These are phyloP conservation scores for Panaeolus cyanescens DNA, from an alignment of 768 basidiomycete genomes.

Conservation along the genomic window DNA sequence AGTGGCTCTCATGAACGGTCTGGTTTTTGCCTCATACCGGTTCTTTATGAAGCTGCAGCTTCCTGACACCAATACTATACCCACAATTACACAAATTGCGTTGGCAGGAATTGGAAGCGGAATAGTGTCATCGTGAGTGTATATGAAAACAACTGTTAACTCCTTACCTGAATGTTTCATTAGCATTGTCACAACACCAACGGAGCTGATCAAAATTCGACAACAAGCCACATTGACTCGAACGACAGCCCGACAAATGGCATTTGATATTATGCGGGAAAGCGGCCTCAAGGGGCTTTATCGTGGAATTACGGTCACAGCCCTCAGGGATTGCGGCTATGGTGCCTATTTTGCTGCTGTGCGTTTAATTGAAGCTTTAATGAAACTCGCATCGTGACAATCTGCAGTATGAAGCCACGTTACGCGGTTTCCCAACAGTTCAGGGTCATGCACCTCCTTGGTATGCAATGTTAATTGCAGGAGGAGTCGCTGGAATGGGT, in stretches of 20 bases:
- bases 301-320: slow-evolving; percentile 74
- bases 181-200: slow-evolving; percentile 79
- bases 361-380: slow-evolving; percentile 24
- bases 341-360: slow-evolving; percentile 86
- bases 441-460: slow-evolving; percentile 35
- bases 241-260: slow-evolving; percentile 54
- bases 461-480: slow-evolving; percentile 67
- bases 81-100: slow-evolving; percentile 71
- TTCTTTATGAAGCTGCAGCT: slow-evolving; percentile 74
- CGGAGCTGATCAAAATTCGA: slow-evolving; percentile 87
- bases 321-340: slow-evolving; percentile 77
- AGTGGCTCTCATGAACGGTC: slow-evolving; percentile 78
- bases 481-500: slow-evolving; percentile 74
- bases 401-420: slow-evolving; percentile 64
- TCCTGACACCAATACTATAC: slow-evolving; percentile 43
- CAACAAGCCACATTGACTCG: slow-evolving; percentile 61
- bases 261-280: slow-evolving; percentile 51
- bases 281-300: slow-evolving; percentile 71
- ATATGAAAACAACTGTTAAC: background rate
- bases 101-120: slow-evolving; percentile 84
- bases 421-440: slow-evolving; percentile 44
- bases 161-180: background rate
- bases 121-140: slow-evolving; percentile 71
- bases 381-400: slow-evolving; percentile 1
- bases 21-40: slow-evolving; percentile 85